Conservation (phyloP, 805 yeast genomes). For the Saccharomycopsis amapae region DNA sequence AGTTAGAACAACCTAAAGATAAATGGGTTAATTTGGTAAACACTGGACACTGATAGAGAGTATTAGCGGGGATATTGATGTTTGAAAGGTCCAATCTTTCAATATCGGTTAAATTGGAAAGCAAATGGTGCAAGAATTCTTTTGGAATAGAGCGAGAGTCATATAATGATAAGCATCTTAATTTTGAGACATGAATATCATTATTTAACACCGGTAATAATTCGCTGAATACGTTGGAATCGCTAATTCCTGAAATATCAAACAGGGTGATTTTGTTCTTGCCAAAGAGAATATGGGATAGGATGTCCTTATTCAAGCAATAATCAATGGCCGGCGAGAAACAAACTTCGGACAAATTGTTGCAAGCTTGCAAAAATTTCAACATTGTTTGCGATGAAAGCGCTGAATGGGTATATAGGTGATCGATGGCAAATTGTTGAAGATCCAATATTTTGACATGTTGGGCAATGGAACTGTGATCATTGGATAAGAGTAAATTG, state of each 20-base stretch:
- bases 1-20: constrained; percentile 13
- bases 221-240: too few species aligned
- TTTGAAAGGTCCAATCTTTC: constrained; percentile 7
- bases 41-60: constrained; percentile 5
- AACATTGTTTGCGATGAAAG: not conserved
- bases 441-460: constrained; percentile 5
- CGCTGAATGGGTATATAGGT: not conserved
- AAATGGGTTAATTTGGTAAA: constrained; percentile 12
- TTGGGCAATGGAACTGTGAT: not conserved
- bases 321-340: constrained; percentile 10
- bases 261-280: not conserved
- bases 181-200: too few species aligned
- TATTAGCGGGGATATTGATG: not conserved
- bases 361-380: not conserved
- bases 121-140: constrained; percentile 4
- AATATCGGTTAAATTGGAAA: constrained; percentile 6
- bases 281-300: constrained; percentile 1
- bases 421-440: constrained; percentile 11
- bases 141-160: constrained; percentile 1
- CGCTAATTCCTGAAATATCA: too few species aligned
- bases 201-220: too few species aligned
- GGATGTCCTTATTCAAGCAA: not conserved
- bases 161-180: constrained; percentile 4
- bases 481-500: not conserved
- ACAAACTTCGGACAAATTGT: not conserved